phyloP scores from a whole-genome alignment of 2,329 filamentous ascomycete genomes.

The Zarea fungicola region DNA sequence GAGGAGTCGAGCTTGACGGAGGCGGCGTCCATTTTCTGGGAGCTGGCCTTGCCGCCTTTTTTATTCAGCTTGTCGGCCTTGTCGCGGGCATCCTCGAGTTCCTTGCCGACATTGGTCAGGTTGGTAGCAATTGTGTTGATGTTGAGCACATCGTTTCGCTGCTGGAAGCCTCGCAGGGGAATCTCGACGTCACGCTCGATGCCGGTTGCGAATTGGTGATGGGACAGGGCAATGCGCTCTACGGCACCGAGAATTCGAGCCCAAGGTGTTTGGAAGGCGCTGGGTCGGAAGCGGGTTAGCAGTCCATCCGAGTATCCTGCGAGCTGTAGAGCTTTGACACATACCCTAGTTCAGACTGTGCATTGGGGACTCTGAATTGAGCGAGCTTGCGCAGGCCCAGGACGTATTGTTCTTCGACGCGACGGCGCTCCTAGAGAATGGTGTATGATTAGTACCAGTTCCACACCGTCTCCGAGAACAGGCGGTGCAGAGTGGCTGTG shows the following conservation, averaged over 20 bases:
- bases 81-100: slow-evolving; percentile 77
- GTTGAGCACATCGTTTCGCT: slow-evolving; percentile 70
- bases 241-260: slow-evolving; percentile 76
- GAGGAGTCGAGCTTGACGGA: slow-evolving; percentile 69
- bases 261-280: slow-evolving; percentile 88
- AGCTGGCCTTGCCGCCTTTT: slow-evolving; percentile 71
- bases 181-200: slow-evolving; percentile 86
- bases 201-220: slow-evolving; percentile 71
- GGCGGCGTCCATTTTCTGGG: slow-evolving; percentile 72
- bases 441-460: too few species aligned
- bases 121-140: slow-evolving; percentile 80
- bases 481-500: too few species aligned
- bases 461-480: too few species aligned
- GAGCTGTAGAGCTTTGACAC: slow-evolving; percentile 25
- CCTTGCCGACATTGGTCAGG: slow-evolving; percentile 72
- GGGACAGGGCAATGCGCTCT: slow-evolving; percentile 75
- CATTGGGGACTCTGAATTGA: slow-evolving; percentile 67
- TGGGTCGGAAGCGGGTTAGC: slow-evolving; percentile 31
- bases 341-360: slow-evolving; percentile 81
- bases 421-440: slow-evolving; percentile 72
- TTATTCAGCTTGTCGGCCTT: slow-evolving; percentile 78
- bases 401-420: slow-evolving; percentile 86
- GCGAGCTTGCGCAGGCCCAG: slow-evolving; percentile 75
- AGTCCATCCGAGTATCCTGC: background rate
- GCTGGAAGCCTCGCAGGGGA: slow-evolving; percentile 71